These are phyloP conservation scores for Aureobasidium sp. DNA, from an alignment of 2,329 filamentous ascomycete genomes.

Conservation along the genomic window DNA sequence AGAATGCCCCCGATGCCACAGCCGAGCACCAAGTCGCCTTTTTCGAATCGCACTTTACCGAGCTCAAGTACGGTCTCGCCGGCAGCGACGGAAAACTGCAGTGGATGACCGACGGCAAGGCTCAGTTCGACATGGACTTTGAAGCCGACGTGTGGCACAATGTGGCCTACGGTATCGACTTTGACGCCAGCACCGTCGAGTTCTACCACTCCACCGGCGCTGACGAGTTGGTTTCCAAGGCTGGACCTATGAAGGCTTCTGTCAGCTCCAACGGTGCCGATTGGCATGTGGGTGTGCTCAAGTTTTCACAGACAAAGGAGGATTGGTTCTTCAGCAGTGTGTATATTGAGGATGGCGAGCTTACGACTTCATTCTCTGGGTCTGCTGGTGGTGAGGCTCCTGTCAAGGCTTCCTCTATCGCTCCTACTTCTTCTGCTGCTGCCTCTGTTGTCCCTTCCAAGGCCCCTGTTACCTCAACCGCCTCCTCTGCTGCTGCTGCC, in stretches of 20 bases:
- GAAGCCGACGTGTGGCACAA: constrained; percentile 63
- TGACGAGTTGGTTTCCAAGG: constrained; percentile 48
- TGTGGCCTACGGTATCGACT: constrained; percentile 66
- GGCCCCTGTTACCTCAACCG: background rate
- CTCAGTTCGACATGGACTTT: constrained; percentile 55
- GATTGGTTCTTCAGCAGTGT: constrained; percentile 66
- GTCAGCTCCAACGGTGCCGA: constrained; percentile 58
- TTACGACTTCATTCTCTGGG: constrained; percentile 22
- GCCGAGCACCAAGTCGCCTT: constrained; percentile 60
- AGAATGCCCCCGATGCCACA: constrained; percentile 51
- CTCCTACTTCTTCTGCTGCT: background rate
- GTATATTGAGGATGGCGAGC: constrained; percentile 54
- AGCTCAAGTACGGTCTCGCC: constrained; percentile 58
- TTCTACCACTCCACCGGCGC: constrained; percentile 63
- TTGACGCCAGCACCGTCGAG: constrained; percentile 50
- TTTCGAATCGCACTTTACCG: constrained; percentile 64
- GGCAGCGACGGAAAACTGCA: constrained; percentile 34
- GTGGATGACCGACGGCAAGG: constrained; percentile 54
- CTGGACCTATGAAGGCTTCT: constrained; percentile 50
- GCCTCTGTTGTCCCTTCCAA: background rate
- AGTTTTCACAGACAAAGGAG: constrained; percentile 53
- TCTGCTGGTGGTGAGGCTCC: constrained; percentile 9
- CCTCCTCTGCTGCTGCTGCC: background rate
- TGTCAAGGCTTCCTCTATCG: background rate
- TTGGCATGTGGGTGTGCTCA: constrained; percentile 63